Evolutionary conservation across 2,329 filamentous ascomycete species (phyloP).

Genomic region (Aspergillus brunneoviolaceus): DNA sequence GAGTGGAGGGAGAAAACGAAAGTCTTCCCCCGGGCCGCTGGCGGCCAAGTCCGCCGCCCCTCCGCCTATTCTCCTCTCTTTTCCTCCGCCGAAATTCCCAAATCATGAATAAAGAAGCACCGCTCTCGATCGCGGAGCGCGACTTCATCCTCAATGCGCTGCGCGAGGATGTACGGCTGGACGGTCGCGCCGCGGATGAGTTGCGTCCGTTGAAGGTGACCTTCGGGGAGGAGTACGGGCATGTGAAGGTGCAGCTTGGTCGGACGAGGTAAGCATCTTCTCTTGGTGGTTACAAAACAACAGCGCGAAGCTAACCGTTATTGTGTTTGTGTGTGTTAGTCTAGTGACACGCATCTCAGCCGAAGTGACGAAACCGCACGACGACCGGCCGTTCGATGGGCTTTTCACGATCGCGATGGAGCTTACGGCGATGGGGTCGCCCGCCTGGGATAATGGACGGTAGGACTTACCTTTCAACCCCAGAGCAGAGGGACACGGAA

Average conservation of each 20-base stretch:
- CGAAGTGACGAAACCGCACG: slow-evolving; percentile 79
- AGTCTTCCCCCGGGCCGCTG: slow-evolving; percentile 22
- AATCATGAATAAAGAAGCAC: slow-evolving; percentile 85
- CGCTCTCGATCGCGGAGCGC: slow-evolving; percentile 85
- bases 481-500: background rate
- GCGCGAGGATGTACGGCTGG: slow-evolving; percentile 74
- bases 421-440: slow-evolving; percentile 86
- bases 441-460: slow-evolving; percentile 82
- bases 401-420: slow-evolving; percentile 91
- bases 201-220: slow-evolving; percentile 74
- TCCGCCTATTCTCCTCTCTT: slow-evolving; percentile 10
- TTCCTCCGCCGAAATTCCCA: background rate
- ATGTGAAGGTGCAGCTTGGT: slow-evolving; percentile 81
- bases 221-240: slow-evolving; percentile 89
- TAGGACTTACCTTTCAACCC: slow-evolving; percentile 35
- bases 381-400: slow-evolving; percentile 91
- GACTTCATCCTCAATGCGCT: slow-evolving; percentile 83
- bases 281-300: background rate
- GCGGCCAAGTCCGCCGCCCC: slow-evolving; percentile 20
- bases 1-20: slow-evolving; percentile 8
- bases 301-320: background rate
- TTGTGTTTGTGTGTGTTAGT: slow-evolving; percentile 2
- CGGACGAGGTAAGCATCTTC: slow-evolving; percentile 74
- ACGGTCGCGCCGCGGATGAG: slow-evolving; percentile 77
- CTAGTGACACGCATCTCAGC: slow-evolving; percentile 76